A percentile compares a stretch with the other conserved stretches of the same genome.
These are phyloP conservation scores for Phaeosphaeria sp. DNA, from an alignment of 2,329 filamentous ascomycete species.

Conservation along the genomic window DNA sequence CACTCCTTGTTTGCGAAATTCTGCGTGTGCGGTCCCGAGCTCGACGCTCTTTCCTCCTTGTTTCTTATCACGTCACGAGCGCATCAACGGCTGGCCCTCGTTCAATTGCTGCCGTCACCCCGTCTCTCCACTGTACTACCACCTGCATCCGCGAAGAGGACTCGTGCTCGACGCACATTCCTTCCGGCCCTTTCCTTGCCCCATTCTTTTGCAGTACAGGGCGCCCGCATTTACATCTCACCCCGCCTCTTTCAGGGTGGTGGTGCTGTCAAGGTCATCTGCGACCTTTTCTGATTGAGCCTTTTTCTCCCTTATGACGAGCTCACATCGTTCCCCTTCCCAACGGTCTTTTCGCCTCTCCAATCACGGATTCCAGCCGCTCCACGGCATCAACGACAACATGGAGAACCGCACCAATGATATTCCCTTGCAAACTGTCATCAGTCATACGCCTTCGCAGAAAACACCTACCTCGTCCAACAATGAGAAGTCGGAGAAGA, in stretches of 20 bases:
- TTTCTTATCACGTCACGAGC: slow-evolving; percentile 21
- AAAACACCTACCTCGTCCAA: slow-evolving; percentile 23
- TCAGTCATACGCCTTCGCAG: slow-evolving; percentile 54
- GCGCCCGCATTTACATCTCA: slow-evolving; percentile 10
- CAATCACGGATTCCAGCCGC: slow-evolving; percentile 45
- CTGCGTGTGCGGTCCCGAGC: slow-evolving; percentile 21
- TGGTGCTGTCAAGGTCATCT: slow-evolving; percentile 18
- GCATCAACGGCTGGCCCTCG: slow-evolving; percentile 40
- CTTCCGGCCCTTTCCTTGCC: slow-evolving; percentile 15
- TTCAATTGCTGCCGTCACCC: slow-evolving; percentile 34
- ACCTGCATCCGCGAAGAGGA: slow-evolving; percentile 14
- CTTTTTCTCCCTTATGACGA: slow-evolving; percentile 24
- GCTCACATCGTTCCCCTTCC: slow-evolving; percentile 32
- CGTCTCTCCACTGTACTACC: slow-evolving; percentile 20
- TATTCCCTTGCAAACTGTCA: slow-evolving; percentile 66
- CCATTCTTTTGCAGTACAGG: slow-evolving; percentile 13
- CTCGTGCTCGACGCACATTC: slow-evolving; percentile 46
- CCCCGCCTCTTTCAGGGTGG: slow-evolving; percentile 13
- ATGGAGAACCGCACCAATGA: slow-evolving; percentile 61
- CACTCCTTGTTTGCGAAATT: slow-evolving; percentile 15
- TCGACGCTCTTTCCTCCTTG: slow-evolving; percentile 26
- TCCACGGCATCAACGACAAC: slow-evolving; percentile 37
- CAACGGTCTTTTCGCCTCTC: slow-evolving; percentile 44
- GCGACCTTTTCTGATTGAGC: slow-evolving; percentile 8
- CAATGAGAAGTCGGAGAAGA: slow-evolving; percentile 47